These are phyloP conservation scores for Cetraspora pellucida DNA, from an alignment of 192 early-diverging fungal species.

Conservation along the genomic window DNA sequence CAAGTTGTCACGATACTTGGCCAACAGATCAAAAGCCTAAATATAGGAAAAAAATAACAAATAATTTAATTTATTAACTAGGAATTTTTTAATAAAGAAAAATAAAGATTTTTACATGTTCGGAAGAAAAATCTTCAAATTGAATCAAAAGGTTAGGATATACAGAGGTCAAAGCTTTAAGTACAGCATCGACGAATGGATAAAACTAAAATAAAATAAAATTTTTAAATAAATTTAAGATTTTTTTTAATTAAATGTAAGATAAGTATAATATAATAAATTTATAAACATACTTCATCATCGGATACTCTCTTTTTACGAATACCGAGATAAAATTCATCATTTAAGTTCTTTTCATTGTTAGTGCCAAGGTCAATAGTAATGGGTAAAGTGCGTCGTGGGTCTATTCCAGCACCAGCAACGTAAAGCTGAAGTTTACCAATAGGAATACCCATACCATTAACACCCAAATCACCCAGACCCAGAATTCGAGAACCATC, in stretches of 20 bases:
- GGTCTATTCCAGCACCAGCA: constrained; percentile 83
- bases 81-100: background rate
- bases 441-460: constrained; percentile 94
- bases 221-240: background rate
- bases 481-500: constrained; percentile 95
- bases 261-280: constrained; percentile 27
- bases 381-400: constrained; percentile 85
- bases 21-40: constrained; percentile 78
- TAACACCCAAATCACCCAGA: constrained; percentile 91
- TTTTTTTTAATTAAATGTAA: constrained; percentile 3
- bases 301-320: constrained; percentile 66
- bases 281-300: constrained; percentile 43
- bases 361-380: constrained; percentile 92
- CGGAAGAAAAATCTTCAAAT: constrained; percentile 95
- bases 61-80: background rate
- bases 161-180: constrained; percentile 64
- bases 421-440: constrained; percentile 95
- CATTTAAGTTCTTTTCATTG: constrained; percentile 76
- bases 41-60: background rate
- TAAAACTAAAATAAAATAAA: constrained; percentile 60
- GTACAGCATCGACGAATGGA: constrained; percentile 80
- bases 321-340: constrained; percentile 89
- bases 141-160: constrained; percentile 89
- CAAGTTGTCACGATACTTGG: constrained; percentile 72
- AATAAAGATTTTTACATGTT: constrained; percentile 53